Base-by-base conservation (phyloP, 1,284 basidiomycete genomes). In the Neolentinus lepideus region DNA sequence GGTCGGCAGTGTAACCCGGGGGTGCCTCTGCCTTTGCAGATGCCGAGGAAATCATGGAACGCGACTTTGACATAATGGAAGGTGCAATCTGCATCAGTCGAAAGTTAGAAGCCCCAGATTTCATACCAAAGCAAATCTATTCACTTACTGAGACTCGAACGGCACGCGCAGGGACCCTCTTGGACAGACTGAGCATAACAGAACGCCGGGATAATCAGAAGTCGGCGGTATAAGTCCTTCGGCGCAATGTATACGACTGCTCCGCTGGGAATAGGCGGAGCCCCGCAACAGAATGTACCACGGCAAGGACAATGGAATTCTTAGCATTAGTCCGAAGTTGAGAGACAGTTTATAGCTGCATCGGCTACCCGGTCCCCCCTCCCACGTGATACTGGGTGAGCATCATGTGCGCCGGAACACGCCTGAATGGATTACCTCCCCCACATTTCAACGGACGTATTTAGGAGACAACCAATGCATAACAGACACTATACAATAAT, bases 1-100 rank as follows among this genome's bases (percentile, higher is more conserved):
- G 69, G 58, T 81, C 79, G 51, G 69, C 71, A 25, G 65, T 60
- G 63, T 80, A 77, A 48, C 76, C 76, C 36, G 69, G 66, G 36
- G 75, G 75, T 31, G 59, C 63, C 19, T 64, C 62, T 19, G 61
- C 62, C 56, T 64, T 66, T 54, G 63, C 61, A 11, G 65, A 62
- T 1, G 70, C 63, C 51, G 74, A 71, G 26, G 71, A 63, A 45
- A 66, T 70, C 48, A 74, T 57, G 29, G 64, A 58, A 51, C 70
- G 70, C 36, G 67, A 59, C 57, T 66, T 69, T 50, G 69, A 58
- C 72, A 74, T 75, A 25, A 47, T 53, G 21, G 24, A 6, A 16
- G 47, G 6, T 25, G 24, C 11, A 29, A 16, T 14, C 47, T 50
- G 24, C 22, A 50, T 16, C 12, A 16, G 8, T 25, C 8, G 3